A percentile compares a stretch with the other conserved stretches of the same genome.
phyloP scores from a whole-genome alignment of 805 yeast species.

The Zygosaccharomyces gambellarensis region DNA sequence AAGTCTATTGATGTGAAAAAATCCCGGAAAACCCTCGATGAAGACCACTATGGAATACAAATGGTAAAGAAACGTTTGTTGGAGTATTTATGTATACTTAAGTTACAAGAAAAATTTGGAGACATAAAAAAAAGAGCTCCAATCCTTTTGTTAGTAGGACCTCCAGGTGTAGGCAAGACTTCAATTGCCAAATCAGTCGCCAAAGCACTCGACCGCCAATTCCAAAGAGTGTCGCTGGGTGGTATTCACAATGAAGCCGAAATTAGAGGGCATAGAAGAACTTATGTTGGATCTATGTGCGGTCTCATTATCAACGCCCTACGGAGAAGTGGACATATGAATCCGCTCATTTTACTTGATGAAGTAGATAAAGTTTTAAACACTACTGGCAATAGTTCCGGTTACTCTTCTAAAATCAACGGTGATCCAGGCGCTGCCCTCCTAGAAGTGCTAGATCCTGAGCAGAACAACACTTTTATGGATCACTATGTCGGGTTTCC shows the following conservation, averaged over 20 bases:
- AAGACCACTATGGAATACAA: constrained; percentile 75
- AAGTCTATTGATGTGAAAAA: constrained; percentile 41
- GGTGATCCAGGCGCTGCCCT: constrained; percentile 92
- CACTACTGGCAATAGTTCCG: constrained; percentile 30
- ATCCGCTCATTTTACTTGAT: constrained; percentile 77
- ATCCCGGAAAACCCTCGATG: constrained; percentile 56
- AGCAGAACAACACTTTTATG: constrained; percentile 68
- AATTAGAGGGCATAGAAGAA: constrained; percentile 83
- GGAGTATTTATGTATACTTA: constrained; percentile 75
- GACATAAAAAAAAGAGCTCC: constrained; percentile 44
- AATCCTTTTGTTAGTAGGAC: constrained; percentile 76
- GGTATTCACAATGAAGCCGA: constrained; percentile 88
- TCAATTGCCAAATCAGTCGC: constrained; percentile 82
- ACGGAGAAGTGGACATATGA: constrained; percentile 69
- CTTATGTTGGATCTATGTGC: constrained; percentile 90
- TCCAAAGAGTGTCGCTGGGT: constrained; percentile 78
- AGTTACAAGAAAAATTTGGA: constrained; percentile 38
- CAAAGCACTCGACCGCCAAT: constrained; percentile 60
- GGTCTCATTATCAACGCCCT: constrained; percentile 75
- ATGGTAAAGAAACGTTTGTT: constrained; percentile 69
- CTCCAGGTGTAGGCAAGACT: constrained; percentile 93
- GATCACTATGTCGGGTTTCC: constrained; percentile 88
- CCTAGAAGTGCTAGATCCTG: constrained; percentile 85
- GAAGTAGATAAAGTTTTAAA: constrained; percentile 75
- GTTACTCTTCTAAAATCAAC: constrained; percentile 38